phyloP scores from a whole-genome alignment of 768 basidiomycete genomes.

The Psilocybe subaeruginosa region DNA sequence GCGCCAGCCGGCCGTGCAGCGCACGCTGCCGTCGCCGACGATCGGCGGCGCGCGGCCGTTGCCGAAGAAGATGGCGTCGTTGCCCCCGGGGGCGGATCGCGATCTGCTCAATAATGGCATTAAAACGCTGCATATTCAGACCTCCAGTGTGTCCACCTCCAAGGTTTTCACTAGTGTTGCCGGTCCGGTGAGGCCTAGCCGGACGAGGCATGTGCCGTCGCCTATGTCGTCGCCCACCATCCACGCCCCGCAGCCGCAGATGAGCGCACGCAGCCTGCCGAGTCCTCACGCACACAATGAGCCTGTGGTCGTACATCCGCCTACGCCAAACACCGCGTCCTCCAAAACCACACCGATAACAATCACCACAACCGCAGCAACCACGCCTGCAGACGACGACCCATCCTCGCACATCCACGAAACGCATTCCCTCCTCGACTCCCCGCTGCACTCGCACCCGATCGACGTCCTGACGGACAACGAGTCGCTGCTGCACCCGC shows the following conservation, averaged over 20 bases:
- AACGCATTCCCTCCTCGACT: neutral
- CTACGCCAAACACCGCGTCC: neutral
- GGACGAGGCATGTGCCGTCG: slow-evolving; percentile 7
- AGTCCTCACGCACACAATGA: neutral
- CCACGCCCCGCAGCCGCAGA: slow-evolving; percentile 1
- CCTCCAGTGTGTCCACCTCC: slow-evolving; percentile 1
- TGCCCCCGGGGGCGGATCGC: slow-evolving; percentile 1
- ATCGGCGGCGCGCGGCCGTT: slow-evolving; percentile 12
- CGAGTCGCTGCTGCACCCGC: slow-evolving; percentile 13
- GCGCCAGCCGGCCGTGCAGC: neutral
- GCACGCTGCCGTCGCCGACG: slow-evolving; percentile 10
- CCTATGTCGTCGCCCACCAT: slow-evolving; percentile 10
- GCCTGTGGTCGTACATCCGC: neutral
- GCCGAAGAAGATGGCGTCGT: neutral
- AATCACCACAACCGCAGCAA: neutral
- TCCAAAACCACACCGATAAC: neutral
- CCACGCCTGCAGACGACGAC: no score
- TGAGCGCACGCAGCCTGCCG: slow-evolving; percentile 3
- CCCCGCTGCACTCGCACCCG: slow-evolving; percentile 19
- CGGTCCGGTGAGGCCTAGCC: slow-evolving; percentile 11
- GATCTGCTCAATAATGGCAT: neutral
- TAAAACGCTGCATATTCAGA: slow-evolving; percentile 10
- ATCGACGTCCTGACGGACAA: slow-evolving; percentile 12
- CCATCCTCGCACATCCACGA: neutral
- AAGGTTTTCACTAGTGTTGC: neutral